Evolutionary conservation across 140 eudicot species (phyloP).

Genomic region (Bidens hawaiensis): DNA sequence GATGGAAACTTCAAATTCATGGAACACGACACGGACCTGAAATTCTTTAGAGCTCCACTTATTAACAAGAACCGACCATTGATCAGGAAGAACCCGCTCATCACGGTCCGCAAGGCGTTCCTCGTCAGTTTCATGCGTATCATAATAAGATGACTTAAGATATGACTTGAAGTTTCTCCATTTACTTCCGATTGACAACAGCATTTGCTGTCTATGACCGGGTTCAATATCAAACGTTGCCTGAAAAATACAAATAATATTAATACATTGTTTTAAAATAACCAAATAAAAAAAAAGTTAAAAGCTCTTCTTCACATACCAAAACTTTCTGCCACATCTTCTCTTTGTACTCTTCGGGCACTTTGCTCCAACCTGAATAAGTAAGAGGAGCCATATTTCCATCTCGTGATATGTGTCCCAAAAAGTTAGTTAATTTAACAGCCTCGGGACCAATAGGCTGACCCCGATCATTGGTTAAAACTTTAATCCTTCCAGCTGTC

Average conservation of each 20-base stretch:
- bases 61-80: conserved; percentile 49
- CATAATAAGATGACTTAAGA: conserved; percentile 39
- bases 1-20: background rate
- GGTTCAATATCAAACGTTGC: conserved; percentile 52
- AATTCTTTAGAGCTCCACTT: conserved; percentile 49
- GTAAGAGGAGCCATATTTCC: conserved; percentile 50
- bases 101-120: conserved; percentile 68
- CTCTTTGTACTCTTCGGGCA: conserved; percentile 55
- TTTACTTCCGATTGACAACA: conserved; percentile 47
- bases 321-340: conserved; percentile 60
- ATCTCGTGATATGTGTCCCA: conserved; percentile 52
- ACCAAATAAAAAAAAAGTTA: background rate
- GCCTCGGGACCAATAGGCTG: conserved; percentile 56
- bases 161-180: conserved; percentile 52
- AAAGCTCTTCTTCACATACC: conserved; percentile 29
- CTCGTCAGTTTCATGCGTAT: conserved; percentile 43
- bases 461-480: conserved; percentile 38
- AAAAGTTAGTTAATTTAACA: conserved; percentile 31
- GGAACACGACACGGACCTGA: conserved; percentile 28
- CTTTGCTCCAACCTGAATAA: conserved; percentile 42
- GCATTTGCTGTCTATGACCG: conserved; percentile 35
- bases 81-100: conserved; percentile 60
- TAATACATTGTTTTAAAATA: background rate
- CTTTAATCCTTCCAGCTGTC: conserved; percentile 27
- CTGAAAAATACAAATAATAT: conserved; percentile 30